Base-by-base conservation (phyloP, 2,329 filamentous ascomycete genomes). In the Aspergillus caelatus region DNA sequence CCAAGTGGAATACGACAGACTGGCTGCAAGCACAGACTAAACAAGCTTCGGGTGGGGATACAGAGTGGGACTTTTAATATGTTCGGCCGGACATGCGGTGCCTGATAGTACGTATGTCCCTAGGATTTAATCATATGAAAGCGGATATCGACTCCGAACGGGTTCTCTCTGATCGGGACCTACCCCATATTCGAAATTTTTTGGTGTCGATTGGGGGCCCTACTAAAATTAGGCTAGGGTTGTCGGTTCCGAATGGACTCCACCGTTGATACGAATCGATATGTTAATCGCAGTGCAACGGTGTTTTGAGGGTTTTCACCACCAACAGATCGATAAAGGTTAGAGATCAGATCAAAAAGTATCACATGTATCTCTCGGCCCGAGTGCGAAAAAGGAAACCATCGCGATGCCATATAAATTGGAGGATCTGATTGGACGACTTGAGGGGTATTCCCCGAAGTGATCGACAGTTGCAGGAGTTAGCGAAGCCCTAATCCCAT, bases 311-410 rank as follows among this genome's bases (percentile, higher is more conserved):
- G 52, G 34, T 9, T 16, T 55, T 55, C 30, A 14, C 21, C 32
- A 30, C 14, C 19, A 4, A n/a, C 10, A 30, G 43, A 11, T 10
- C 9, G 26, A 43, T 23, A 26, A 36, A 8, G 28, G 16, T 41
- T 21, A 4, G 26, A 11, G 54, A 11, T 55, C 34, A 10, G 59
- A 61, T 61, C 30, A 39, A 39, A 34, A 34, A 26, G 32, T 16
- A 59, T 70, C 66, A 70, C 68, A 68, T 67, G 68, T 62, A 55
- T 39, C 43, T 23, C 23, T 58, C 62, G 64, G 57, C 55, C 52
- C 46, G 57, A 63, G 62, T 52, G 36, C 54, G 39, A 41, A 41
- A 41, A 57, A 53, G 34, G 30, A n/a, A 16, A 23, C 8, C 57
- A 62, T 41, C 19, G 39, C 39, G 39, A 41, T 14, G 61, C 60